These are phyloP conservation scores for Blastocladiella britannica DNA, from an alignment of 192 early-diverging fungal species.

Conservation along the genomic window DNA sequence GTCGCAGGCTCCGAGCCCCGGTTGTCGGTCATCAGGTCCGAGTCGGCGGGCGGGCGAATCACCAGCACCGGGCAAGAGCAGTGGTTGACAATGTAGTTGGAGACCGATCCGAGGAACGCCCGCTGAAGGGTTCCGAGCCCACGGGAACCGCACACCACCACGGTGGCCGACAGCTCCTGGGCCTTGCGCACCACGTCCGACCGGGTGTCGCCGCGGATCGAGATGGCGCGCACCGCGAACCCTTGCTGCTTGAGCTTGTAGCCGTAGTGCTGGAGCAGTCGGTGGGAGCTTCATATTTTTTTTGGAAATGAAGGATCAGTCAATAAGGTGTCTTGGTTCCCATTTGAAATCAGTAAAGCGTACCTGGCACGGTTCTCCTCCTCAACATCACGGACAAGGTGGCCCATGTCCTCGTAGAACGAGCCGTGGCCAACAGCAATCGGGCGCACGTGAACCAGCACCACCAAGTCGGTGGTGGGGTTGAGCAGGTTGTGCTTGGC, in stretches of 20 bases:
- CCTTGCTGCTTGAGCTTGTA: neutral
- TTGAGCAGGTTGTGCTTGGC: neutral
- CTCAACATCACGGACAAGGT: neutral
- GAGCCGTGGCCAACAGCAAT: neutral
- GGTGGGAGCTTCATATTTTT: neutral
- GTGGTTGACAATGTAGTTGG: slow-evolving; percentile 6
- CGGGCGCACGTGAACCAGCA: neutral
- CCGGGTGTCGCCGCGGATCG: slow-evolving; percentile 1
- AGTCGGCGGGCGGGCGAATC: slow-evolving; percentile 3
- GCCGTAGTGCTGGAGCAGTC: neutral
- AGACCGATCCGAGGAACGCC: slow-evolving; percentile 7
- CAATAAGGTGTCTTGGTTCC: too few species aligned
- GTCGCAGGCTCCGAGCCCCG: neutral
- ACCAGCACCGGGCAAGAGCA: slow-evolving; percentile 5
- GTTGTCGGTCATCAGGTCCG: neutral
- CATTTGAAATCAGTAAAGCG: too few species aligned
- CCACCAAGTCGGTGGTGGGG: neutral
- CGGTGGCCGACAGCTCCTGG: slow-evolving; percentile 1
- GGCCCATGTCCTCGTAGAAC: neutral
- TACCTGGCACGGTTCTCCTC: neutral
- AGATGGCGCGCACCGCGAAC: neutral
- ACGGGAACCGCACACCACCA: slow-evolving; percentile 5
- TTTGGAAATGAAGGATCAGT: too few species aligned
- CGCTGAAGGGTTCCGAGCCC: slow-evolving; percentile 5
- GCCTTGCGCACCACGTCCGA: neutral